phyloP scores from a whole-genome alignment of 176 grass and related monocot species.

The Oryza meyeriana region DNA sequence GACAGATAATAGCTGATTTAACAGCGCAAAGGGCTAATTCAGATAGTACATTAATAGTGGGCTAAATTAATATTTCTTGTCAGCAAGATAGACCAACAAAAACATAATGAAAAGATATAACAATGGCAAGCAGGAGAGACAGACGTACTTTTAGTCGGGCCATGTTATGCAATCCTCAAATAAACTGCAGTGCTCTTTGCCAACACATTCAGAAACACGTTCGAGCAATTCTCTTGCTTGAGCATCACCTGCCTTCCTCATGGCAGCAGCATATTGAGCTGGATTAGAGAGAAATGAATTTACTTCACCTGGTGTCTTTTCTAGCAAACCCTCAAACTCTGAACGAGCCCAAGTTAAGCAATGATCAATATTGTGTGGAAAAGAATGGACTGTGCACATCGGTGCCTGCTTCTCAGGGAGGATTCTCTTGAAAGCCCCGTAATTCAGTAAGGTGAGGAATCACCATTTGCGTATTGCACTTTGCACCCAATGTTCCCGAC shows the following conservation, averaged over 20 bases:
- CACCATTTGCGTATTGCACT: constrained; percentile 77
- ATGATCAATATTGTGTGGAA: constrained; percentile 75
- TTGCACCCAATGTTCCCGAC: constrained; percentile 70
- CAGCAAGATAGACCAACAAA: not conserved
- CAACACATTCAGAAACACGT: constrained; percentile 55
- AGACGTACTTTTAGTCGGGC: constrained; percentile 59
- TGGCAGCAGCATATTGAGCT: constrained; percentile 43
- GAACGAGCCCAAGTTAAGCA: constrained; percentile 67
- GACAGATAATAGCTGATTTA: not conserved
- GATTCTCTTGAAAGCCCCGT: constrained; percentile 58
- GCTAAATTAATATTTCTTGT: not conserved
- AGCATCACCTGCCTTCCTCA: constrained; percentile 64
- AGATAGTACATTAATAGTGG: not conserved
- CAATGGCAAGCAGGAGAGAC: constrained; percentile 7
- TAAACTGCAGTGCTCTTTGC: constrained; percentile 45
- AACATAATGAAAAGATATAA: not conserved
- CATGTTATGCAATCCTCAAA: constrained; percentile 79
- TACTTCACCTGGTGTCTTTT: constrained; percentile 64
- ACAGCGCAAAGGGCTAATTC: not conserved
- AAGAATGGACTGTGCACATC: constrained; percentile 68
- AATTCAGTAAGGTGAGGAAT: constrained; percentile 75
- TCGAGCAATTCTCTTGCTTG: constrained; percentile 62
- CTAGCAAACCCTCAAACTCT: constrained; percentile 64
- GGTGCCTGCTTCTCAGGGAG: constrained; percentile 67
- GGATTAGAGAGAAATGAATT: constrained; percentile 59